Evolutionary conservation across 495 filamentous ascomycete genomes (phyloP).

Genomic region (Halenospora varia): DNA sequence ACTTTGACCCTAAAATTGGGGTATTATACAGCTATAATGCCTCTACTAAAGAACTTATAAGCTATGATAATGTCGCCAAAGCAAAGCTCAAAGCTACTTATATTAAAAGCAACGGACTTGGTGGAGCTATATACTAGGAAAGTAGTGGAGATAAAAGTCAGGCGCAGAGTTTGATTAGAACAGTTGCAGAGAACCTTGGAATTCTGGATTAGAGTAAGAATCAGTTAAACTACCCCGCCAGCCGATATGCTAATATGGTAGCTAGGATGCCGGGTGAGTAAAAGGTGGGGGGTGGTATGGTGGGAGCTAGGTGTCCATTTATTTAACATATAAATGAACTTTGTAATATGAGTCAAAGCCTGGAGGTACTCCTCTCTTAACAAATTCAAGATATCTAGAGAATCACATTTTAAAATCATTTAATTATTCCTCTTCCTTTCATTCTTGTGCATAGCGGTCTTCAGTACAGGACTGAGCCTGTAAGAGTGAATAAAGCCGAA

Average conservation of each 20-base stretch:
- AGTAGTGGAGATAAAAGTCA: conserved; percentile 65
- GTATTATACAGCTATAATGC: conserved; percentile 74
- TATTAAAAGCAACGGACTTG: conserved; percentile 58
- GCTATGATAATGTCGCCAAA: conserved; percentile 67
- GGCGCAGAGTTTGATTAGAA: conserved; percentile 53
- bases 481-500: too few relatives aligned
- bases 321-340: too few relatives aligned
- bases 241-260: conserved; percentile 73
- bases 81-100: conserved; percentile 61
- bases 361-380: too few relatives aligned
- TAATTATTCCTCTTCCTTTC: too few relatives aligned
- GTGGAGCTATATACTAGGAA: conserved; percentile 92
- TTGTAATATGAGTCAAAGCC: too few relatives aligned
- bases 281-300: too few relatives aligned
- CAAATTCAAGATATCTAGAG: too few relatives aligned
- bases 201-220: conserved; percentile 58
- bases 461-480: too few relatives aligned
- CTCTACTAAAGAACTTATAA: conserved; percentile 54
- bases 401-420: too few relatives aligned
- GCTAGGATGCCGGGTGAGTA: conserved; percentile 40
- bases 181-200: conserved; percentile 35
- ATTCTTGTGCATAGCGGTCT: too few relatives aligned
- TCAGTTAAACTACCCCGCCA: conserved; percentile 62
- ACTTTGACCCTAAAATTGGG: conserved; percentile 43
- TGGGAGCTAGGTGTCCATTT: too few relatives aligned